These are phyloP conservation scores for Syzygium syzygioides DNA, from an alignment of 441 rosid species.

Conservation along the genomic window DNA sequence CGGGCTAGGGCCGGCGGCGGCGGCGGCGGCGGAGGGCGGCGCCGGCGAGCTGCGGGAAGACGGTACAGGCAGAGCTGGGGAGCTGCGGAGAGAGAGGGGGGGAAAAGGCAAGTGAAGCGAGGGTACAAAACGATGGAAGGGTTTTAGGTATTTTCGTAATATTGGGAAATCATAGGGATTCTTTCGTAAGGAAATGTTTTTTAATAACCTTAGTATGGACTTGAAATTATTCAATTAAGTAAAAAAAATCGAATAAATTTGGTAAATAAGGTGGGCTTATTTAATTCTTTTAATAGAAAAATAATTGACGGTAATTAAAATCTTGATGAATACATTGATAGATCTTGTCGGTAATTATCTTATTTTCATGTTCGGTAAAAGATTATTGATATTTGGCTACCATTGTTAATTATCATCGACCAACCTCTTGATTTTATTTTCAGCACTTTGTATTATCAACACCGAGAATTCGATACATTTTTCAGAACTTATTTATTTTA, in stretches of 20 bases:
- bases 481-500: neutral
- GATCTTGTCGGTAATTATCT: accelerated
- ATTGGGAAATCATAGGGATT: neutral
- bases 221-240: neutral
- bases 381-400: accelerated
- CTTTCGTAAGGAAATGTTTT: neutral
- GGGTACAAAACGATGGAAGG: neutral
- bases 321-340: accelerated
- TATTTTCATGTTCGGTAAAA: neutral
- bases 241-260: neutral
- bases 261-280: neutral
- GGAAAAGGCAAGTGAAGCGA: neutral
- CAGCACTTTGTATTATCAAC: neutral
- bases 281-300: neutral
- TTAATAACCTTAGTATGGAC: neutral
- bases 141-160: neutral
- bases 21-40: neutral
- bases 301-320: neutral
- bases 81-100: neutral
- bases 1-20: neutral
- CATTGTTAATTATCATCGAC: neutral
- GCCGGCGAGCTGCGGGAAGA: neutral
- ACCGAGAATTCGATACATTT: neutral
- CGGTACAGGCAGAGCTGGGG: neutral
- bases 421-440: neutral